Evolutionary conservation across 345 rosid species (phyloP), one percentile per base, ranked within the genome.

Genomic region (Salix brachista): DNA sequence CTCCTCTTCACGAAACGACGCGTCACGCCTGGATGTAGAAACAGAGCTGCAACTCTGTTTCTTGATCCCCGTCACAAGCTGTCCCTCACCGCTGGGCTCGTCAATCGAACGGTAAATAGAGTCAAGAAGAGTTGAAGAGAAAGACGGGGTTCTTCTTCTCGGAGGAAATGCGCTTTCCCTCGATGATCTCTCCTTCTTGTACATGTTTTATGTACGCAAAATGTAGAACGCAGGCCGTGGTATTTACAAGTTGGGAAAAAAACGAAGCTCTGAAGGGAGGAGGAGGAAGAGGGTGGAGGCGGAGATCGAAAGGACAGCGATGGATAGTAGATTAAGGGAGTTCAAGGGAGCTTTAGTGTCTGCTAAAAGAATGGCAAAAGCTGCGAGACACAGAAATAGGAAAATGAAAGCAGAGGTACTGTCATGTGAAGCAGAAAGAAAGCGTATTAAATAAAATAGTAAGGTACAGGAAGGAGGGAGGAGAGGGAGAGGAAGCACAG

Each of bases 41-140:
- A 58, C 83, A 76, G 83, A 76, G 52, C 56, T 19, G 18, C 32
- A 70, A 69, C 81, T 83, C 82, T 84, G 91, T 78, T 85, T 88
- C 72, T 81, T 84, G 52, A 70, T 46, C 65, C 78, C 61, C 4
- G 70, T 41, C 16, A 77, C 80, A 30, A 50, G 70, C 2, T 75
- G 70, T 2, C 74, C 75, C 19, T 72, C 85, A 19, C 67, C 76
- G 19, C 36, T 72, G 10, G 96, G 70, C 58, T 88, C 86, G 28
- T 91, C 96, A 11, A 88, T 87, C 23, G 97, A 94, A 41, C 91
- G 92, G 78, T 85, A 89, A 62, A 94, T 87, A 48, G 95, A 75
- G 41, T 94, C 98, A 19, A 94, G 94, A 61, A 91, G 85, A 64
- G 90, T 84, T 6, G 98, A 91, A 76, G 98, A 94, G 86, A 94